These are phyloP conservation scores for Isatis tinctoria DNA, from an alignment of 345 rosid genomes.

Conservation along the genomic window DNA sequence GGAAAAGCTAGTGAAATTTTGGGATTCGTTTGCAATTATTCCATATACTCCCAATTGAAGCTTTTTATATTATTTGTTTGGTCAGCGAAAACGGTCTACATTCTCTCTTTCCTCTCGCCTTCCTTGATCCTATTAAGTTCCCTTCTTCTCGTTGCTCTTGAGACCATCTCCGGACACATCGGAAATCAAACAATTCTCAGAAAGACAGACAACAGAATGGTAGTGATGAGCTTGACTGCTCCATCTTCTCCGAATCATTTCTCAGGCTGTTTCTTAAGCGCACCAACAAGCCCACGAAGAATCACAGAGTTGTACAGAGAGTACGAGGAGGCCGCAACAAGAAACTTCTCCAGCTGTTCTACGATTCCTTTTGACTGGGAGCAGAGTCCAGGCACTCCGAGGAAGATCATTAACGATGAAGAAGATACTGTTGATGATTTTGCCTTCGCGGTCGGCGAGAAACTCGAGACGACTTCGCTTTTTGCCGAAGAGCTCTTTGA, in stretches of 20 bases:
- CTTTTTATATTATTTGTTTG: not conserved
- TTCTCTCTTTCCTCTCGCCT: conserved; percentile 13
- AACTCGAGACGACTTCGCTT: conserved; percentile 35
- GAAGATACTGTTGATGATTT: conserved; percentile 38
- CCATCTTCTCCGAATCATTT: conserved; percentile 69
- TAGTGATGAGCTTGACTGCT: conserved; percentile 54
- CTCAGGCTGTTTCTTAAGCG: conserved; percentile 55
- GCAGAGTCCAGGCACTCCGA: conserved; percentile 62
- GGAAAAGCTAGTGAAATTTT: not conserved
- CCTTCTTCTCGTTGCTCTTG: not conserved
- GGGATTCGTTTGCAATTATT: not conserved
- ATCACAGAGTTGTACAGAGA: conserved; percentile 51
- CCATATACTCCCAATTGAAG: not conserved
- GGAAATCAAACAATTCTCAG: not conserved
- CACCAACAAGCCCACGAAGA: conserved; percentile 74
- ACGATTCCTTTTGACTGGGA: conserved; percentile 60
- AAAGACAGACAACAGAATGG: conserved; percentile 28
- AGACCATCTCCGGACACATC: conserved; percentile 1
- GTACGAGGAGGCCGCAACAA: conserved; percentile 29
- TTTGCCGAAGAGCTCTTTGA: conserved; percentile 74
- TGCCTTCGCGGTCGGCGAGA: conserved; percentile 46
- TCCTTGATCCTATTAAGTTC: conserved; percentile 20
- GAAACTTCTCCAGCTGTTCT: conserved; percentile 5
- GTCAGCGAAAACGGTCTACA: conserved; percentile 44
- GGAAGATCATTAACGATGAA: conserved; percentile 18